Base-by-base conservation (phyloP, 176 grass and related monocot genomes). In the Cenchrus fungigraminus region DNA sequence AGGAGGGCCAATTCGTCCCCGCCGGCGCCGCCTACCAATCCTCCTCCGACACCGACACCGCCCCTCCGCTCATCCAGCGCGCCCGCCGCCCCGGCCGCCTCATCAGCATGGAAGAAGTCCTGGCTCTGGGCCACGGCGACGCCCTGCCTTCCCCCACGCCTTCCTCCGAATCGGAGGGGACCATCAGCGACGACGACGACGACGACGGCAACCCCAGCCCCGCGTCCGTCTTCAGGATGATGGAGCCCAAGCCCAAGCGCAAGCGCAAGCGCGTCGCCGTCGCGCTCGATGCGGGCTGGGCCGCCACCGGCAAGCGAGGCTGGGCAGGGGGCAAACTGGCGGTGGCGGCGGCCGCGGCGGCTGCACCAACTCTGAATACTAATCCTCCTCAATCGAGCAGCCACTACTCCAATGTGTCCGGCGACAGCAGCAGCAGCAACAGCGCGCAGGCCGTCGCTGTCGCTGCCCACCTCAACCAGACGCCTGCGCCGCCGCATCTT, bases 131-230 rank as follows among this genome's bases (percentile, higher is more conserved):
- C n/a, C n/a, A 8, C 3, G 60, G 60, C 43, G 44, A 1, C 45
- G 45, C 20, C 2, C n/a, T 49, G 44, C 68, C 44, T 22, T 74
- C 71, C 13, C 31, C 71, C 5, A 74, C 71, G 49, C 13, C 25
- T 6, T 22, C 69, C 49, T 49, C 22, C 49, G 49, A 53, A 0
- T 74, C 71, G 1, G 72, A 74, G 0, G 14, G 4, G 4, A 74
- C 72, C 14, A 15, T 74, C 72, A 74, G 72, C 47, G 72, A 74
- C 72, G 55, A 50, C 47, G 72, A 74, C 31, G 12, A 63, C 46
- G 6, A 32, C 71, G 25, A 2, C 71, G 2, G 49, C 49, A 51
- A 12, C 49, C 9, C 1, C 60, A 62, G 60, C 60, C 60, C 60
- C 60, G 60, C 60, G 8, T 29, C 60, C 60, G 60, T 62, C 20